A percentile compares a stretch with the other conserved stretches of the same genome.
Conservation (phyloP, 176 grass and related monocot species). For the Avena sativa region DNA sequence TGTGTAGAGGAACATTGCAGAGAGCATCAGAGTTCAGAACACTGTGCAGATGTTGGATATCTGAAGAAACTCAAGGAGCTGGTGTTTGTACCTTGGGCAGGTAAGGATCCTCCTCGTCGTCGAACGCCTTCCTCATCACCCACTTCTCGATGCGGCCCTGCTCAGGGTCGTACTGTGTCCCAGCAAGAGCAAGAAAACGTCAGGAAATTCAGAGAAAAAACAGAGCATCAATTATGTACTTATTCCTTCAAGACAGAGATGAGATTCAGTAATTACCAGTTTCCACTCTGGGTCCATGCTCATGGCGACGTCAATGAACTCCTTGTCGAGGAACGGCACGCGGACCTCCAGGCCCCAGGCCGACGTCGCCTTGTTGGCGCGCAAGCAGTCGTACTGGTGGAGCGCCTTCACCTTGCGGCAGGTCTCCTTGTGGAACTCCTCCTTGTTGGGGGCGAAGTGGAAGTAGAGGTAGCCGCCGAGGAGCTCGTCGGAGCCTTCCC, state of each 20-base stretch:
- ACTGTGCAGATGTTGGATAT: not conserved
- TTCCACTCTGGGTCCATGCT: constrained; percentile 94
- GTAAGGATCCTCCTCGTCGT: constrained; percentile 88
- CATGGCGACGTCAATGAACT: constrained; percentile 89
- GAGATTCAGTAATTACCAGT: constrained; percentile 40
- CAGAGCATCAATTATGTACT: too few relatives aligned
- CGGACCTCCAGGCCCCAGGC: constrained; percentile 95
- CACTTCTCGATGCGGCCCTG: constrained; percentile 91
- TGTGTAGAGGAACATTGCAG: constrained; percentile 35
- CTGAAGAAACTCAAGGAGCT: not conserved
- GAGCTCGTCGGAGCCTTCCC: constrained; percentile 93
- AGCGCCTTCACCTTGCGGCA: constrained; percentile 96
- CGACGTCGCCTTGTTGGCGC: constrained; percentile 91
- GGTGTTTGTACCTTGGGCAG: constrained; percentile 68
- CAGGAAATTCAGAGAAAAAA: not conserved
- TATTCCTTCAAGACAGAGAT: not conserved
- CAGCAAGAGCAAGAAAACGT: constrained; percentile 12
- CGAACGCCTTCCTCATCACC: constrained; percentile 91
- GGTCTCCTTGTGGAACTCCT: constrained; percentile 92
- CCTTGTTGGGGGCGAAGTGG: constrained; percentile 97
- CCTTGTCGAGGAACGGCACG: constrained; percentile 99
- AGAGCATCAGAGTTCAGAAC: constrained; percentile 3
- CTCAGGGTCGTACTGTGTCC: constrained; percentile 61
- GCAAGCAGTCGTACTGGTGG: constrained; percentile 92
- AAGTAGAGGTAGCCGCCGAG: constrained; percentile 98